Conservation (phyloP, 2,329 filamentous ascomycete genomes). For the Pseudocercospora macadamiae region DNA sequence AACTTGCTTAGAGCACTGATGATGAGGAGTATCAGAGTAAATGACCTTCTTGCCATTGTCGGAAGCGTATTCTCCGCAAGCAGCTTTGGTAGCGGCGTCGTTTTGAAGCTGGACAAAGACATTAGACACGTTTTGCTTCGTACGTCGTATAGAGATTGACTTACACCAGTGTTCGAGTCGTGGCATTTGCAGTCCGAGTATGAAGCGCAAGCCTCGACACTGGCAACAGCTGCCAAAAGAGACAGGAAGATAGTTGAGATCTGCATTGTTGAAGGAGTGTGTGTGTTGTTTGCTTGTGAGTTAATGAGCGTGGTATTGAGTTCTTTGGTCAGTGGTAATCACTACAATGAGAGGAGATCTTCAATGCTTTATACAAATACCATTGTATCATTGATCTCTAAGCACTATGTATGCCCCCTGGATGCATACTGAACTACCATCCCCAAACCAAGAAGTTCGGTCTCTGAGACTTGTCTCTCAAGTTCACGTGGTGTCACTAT, state of each 20-base stretch:
- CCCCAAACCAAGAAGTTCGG: neutral
- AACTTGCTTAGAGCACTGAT: neutral
- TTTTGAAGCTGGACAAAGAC: neutral
- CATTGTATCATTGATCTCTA: too few species aligned
- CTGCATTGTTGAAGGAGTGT: neutral
- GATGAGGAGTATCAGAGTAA: neutral
- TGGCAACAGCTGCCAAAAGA: neutral
- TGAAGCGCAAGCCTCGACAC: neutral
- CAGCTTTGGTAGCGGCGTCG: neutral
- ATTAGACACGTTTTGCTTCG: neutral
- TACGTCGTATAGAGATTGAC: neutral
- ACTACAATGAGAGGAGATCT: neutral
- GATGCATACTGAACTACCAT: too few species aligned
- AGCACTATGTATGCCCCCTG: too few species aligned
- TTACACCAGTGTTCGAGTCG: neutral
- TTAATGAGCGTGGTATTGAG: neutral
- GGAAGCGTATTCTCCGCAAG: neutral
- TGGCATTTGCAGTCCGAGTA: neutral
- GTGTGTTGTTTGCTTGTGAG: neutral
- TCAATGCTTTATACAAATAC: too few species aligned
- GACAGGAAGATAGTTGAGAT: neutral
- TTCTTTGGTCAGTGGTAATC: neutral
- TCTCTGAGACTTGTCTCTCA: neutral
- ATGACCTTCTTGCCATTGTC: slow-evolving; percentile 6
- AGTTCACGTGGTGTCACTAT: neutral